These are phyloP conservation scores for Auriscalpium microsporum DNA, from an alignment of 768 basidiomycete species.

Conservation along the genomic window DNA sequence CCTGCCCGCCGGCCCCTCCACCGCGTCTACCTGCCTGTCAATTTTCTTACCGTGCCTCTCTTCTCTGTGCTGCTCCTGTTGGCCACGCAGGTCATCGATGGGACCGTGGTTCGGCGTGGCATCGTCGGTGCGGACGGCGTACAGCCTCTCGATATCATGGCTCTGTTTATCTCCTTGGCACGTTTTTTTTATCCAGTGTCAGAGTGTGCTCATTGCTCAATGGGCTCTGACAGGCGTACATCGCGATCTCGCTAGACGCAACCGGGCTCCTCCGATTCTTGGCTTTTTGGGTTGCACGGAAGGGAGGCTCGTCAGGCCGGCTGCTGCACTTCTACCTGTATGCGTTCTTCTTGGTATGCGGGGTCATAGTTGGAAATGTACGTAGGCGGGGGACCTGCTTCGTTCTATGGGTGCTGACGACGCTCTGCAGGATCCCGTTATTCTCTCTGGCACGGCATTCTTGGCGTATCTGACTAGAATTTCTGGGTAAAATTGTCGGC, in stretches of 20 bases:
- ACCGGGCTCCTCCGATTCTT: slow-evolving; percentile 82
- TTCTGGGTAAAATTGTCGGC: slow-evolving; percentile 27
- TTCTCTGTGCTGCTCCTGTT: slow-evolving; percentile 23
- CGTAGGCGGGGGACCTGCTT: slow-evolving; percentile 1
- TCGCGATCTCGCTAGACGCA: slow-evolving; percentile 84
- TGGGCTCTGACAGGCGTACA: slow-evolving; percentile 45
- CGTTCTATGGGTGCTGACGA: neutral
- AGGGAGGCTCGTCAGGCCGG: slow-evolving; percentile 64
- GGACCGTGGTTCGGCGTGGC: slow-evolving; percentile 52
- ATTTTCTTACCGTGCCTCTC: slow-evolving; percentile 25
- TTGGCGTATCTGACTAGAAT: slow-evolving; percentile 80
- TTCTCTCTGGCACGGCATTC: slow-evolving; percentile 86
- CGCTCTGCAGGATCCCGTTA: slow-evolving; percentile 63
- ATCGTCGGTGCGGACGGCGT: slow-evolving; percentile 76
- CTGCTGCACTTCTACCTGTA: slow-evolving; percentile 77
- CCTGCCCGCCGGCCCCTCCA: neutral
- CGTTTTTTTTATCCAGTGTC: slow-evolving; percentile 4
- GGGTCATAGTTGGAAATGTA: slow-evolving; percentile 75
- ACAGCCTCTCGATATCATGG: slow-evolving; percentile 88
- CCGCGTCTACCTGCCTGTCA: slow-evolving; percentile 17
- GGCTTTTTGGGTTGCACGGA: slow-evolving; percentile 77
- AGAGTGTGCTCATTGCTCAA: neutral
- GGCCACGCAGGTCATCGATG: slow-evolving; percentile 22
- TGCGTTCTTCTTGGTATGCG: slow-evolving; percentile 67
- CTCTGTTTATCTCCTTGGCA: slow-evolving; percentile 80